A percentile compares a stretch with the other conserved stretches of the same genome.
phyloP scores from a whole-genome alignment of 441 rosid species.

The Bruguiera hainesii region DNA sequence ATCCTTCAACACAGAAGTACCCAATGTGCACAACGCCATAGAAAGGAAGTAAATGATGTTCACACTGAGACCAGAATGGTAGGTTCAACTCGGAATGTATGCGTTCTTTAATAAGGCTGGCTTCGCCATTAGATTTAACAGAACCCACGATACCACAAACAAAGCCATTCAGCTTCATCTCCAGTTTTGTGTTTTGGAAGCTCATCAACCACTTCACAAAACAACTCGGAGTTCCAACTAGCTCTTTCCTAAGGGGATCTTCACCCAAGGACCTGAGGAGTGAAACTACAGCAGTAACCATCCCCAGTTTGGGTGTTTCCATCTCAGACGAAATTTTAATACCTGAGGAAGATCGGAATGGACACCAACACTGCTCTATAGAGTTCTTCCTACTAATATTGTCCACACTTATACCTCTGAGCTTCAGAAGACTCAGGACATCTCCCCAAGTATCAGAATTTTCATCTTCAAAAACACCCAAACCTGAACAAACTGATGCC shows the following conservation, averaged over 20 bases:
- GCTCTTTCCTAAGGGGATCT: slow-evolving; percentile 84
- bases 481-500: slow-evolving; percentile 53
- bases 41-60: slow-evolving; percentile 96
- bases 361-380: slow-evolving; percentile 61
- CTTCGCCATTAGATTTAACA: slow-evolving; percentile 29
- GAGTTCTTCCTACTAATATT: slow-evolving; percentile 23
- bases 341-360: slow-evolving; percentile 39
- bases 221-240: slow-evolving; percentile 62
- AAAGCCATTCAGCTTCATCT: slow-evolving; percentile 51
- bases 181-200: slow-evolving; percentile 61
- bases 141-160: slow-evolving; percentile 27
- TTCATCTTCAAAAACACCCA: slow-evolving; percentile 69
- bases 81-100: slow-evolving; percentile 61
- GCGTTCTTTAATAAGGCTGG: slow-evolving; percentile 27
- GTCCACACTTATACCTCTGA: slow-evolving; percentile 51
- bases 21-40: slow-evolving; percentile 88
- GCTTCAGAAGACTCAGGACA: slow-evolving; percentile 58
- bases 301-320: slow-evolving; percentile 38
- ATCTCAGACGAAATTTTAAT: slow-evolving; percentile 30
- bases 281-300: slow-evolving; percentile 69
- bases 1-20: slow-evolving; percentile 51
- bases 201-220: slow-evolving; percentile 81
- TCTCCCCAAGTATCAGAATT: slow-evolving; percentile 64
- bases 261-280: slow-evolving; percentile 73
- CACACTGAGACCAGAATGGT: slow-evolving; percentile 84